Evolutionary conservation across 176 grass and related monocot genomes (phyloP).

Genomic region (Lolium rigidum): DNA sequence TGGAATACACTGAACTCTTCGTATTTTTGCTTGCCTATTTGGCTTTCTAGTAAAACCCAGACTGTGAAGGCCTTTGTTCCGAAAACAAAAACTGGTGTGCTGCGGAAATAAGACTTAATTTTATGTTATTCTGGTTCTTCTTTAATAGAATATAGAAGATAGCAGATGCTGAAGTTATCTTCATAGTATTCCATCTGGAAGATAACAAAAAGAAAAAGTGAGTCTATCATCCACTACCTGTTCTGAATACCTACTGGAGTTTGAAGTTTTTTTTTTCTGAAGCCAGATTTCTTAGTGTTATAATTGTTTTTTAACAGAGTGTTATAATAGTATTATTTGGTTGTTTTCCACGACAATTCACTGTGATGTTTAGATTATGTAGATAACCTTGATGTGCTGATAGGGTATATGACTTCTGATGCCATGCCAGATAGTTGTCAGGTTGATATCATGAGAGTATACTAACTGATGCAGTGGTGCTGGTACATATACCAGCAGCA

Average conservation of each 20-base stretch:
- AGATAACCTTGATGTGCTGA: conserved; percentile 4
- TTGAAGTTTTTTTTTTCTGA: neutral
- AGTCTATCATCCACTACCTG: neutral
- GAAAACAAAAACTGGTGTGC: neutral
- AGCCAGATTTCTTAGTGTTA: neutral
- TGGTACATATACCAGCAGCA: neutral
- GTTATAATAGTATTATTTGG: neutral
- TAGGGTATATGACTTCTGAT: neutral
- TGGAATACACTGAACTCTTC: neutral
- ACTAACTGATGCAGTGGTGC: neutral
- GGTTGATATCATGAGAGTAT: neutral
- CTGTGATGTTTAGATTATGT: neutral
- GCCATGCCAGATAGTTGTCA: neutral
- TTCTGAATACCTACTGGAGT: neutral
- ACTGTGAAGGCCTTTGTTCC: neutral
- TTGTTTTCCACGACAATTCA: conserved; percentile 1
- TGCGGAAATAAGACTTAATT: neutral
- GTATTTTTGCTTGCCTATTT: neutral
- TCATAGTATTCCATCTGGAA: neutral
- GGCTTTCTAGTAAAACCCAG: conserved; percentile 15
- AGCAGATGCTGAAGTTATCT: neutral
- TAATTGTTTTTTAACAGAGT: too few species aligned
- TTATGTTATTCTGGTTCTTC: neutral
- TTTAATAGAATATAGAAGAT: neutral
- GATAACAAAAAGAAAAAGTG: neutral